These are phyloP conservation scores for Ophiostoma himal-ulmi DNA, from an alignment of 2,329 filamentous ascomycete species.

Conservation along the genomic window DNA sequence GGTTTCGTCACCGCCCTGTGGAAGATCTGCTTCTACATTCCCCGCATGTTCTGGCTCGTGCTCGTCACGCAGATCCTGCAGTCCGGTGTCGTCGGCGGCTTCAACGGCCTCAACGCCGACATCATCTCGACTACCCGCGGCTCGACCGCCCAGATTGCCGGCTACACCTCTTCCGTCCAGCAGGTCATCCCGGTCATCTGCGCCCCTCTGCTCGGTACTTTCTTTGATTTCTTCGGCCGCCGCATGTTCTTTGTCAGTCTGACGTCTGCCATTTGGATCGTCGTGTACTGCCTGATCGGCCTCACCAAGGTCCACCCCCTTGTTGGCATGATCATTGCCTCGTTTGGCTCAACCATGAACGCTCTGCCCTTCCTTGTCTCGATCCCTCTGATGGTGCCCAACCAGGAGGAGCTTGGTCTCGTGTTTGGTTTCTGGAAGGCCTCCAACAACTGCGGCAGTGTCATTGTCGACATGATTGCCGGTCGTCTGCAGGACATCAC, in stretches of 20 bases:
- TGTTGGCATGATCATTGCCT: slow-evolving; percentile 30
- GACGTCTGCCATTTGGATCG: slow-evolving; percentile 29
- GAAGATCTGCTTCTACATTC: slow-evolving; percentile 19
- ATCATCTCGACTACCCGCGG: slow-evolving; percentile 26
- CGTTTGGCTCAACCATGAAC: slow-evolving; percentile 29
- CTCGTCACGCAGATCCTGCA: slow-evolving; percentile 28
- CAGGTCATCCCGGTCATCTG: slow-evolving; percentile 30
- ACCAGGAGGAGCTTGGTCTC: slow-evolving; percentile 29
- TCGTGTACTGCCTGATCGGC: slow-evolving; percentile 29
- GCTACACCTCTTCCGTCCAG: slow-evolving; percentile 30
- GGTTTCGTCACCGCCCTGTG: slow-evolving; percentile 19
- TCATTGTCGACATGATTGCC: slow-evolving; percentile 31
- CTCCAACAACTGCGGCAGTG: slow-evolving; percentile 30
- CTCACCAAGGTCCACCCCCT: slow-evolving; percentile 28
- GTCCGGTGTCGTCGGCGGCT: slow-evolving; percentile 25
- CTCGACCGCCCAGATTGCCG: slow-evolving; percentile 30
- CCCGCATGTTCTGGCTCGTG: slow-evolving; percentile 30
- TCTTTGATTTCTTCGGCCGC: slow-evolving; percentile 28
- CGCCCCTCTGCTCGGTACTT: slow-evolving; percentile 28
- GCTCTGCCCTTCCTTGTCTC: slow-evolving; percentile 29
- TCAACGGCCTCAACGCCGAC: slow-evolving; percentile 18
- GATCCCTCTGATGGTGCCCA: slow-evolving; percentile 28
- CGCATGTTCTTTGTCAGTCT: slow-evolving; percentile 30
- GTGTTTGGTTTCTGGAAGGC: slow-evolving; percentile 31
- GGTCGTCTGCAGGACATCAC: slow-evolving; percentile 30